Percentiles rank a stretch among this genome's conserved stretches.
Conservation (phyloP, 2,329 filamentous ascomycete species). For the Hymenoscyphus scutula region DNA sequence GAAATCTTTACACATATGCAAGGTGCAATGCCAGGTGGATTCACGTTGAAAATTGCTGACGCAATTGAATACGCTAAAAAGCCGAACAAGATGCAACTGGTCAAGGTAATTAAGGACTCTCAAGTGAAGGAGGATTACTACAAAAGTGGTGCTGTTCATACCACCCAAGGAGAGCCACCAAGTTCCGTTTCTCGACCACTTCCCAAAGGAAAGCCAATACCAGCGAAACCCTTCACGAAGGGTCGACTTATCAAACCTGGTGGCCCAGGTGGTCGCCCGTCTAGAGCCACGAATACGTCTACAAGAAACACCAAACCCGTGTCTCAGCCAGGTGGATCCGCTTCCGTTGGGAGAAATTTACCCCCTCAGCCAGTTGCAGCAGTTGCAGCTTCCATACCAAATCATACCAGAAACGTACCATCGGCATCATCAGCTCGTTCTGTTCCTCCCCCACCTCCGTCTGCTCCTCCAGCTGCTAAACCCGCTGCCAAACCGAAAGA, state of each 20-base stretch:
- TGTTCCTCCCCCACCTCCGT: constrained; percentile 57
- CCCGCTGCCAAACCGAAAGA: constrained; percentile 61
- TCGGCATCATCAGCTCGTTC: constrained; percentile 53
- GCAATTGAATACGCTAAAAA: constrained; percentile 97
- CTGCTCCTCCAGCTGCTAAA: constrained; percentile 60
- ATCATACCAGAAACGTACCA: constrained; percentile 55
- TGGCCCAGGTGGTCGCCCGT: constrained; percentile 77
- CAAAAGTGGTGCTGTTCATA: constrained; percentile 91
- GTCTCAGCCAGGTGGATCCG: constrained; percentile 17
- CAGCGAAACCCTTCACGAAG: constrained; percentile 85
- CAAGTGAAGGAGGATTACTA: constrained; percentile 76
- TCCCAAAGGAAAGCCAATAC: constrained; percentile 81
- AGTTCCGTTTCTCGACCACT: constrained; percentile 81
- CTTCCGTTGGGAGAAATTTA: constrained; percentile 21
- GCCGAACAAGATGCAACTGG: constrained; percentile 81
- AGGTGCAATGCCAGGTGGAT: constrained; percentile 69
- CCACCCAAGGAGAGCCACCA: constrained; percentile 76
- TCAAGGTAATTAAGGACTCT: constrained; percentile 90
- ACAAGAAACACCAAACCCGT: constrained; percentile 38
- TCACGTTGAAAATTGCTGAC: constrained; percentile 80
- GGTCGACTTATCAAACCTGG: constrained; percentile 91
- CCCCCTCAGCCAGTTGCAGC: constrained; percentile 36
- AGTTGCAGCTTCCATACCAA: constrained; percentile 42
- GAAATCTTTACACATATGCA: constrained; percentile 94
- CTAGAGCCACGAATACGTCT: constrained; percentile 59